These are phyloP conservation scores for Colletotrichum godetiae DNA, from an alignment of 2,329 filamentous ascomycete species.

Conservation along the genomic window DNA sequence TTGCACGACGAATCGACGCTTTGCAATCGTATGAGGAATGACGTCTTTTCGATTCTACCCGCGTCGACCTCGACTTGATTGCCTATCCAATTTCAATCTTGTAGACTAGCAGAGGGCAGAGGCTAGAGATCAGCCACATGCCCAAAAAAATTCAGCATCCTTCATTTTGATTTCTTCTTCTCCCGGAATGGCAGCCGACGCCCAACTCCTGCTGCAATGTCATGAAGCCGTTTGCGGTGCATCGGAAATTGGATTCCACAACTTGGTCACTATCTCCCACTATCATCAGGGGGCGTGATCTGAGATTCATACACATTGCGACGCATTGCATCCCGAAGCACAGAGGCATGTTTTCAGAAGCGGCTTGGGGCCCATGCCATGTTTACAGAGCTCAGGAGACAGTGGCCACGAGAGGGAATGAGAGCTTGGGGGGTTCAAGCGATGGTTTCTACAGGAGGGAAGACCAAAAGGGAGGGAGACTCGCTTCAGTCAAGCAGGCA, in stretches of 20 bases:
- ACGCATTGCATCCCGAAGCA: background rate
- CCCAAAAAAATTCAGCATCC: background rate
- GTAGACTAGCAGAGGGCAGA: slow-evolving; percentile 2
- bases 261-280: background rate
- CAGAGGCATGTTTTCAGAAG: background rate
- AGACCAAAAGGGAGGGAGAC: background rate
- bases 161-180: background rate
- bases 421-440: background rate
- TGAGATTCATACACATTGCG: background rate
- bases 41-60: background rate
- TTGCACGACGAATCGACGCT: background rate
- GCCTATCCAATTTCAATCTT: background rate
- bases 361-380: background rate
- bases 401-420: background rate
- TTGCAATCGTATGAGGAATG: background rate
- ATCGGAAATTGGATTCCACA: slow-evolving; percentile 1
- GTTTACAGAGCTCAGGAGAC: background rate
- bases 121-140: background rate
- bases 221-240: background rate
- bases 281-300: background rate
- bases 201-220: background rate
- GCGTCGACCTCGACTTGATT: background rate
- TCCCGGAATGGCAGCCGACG: background rate
- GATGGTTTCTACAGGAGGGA: background rate
- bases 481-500: background rate